Evolutionary conservation across 495 filamentous ascomycete species (phyloP), one percentile per base, ranked within the genome.

Genomic region (Ramalina intermedia): DNA sequence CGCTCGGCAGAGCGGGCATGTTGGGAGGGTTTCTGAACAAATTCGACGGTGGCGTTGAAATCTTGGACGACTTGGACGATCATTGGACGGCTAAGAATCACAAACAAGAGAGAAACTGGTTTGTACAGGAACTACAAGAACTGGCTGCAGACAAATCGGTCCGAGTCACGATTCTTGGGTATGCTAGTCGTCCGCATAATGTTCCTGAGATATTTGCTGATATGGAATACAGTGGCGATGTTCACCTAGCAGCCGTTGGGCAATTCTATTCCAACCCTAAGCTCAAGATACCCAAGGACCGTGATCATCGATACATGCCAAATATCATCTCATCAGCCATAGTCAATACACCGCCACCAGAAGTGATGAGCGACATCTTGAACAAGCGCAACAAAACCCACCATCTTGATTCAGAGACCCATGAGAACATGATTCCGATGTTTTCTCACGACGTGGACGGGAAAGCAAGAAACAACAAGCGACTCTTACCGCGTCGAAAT

Each of bases 51-150:
- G 88, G 86, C 39, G 84, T 94, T 6, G 93, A 96, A 64, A 85
- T 98, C 14, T 72, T 94, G 24, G 91, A 96, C 64, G 86, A 93
- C 60, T 69, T 93, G 9, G 84, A 88, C 55, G 91, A 98, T 62
- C 90, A 96, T 59, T 98, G 91, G 91, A 94, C 91, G 3, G 89
- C 91, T 18, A 93, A 85, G 57, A 82, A 87, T 58, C 87, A 95
- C 65, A 96, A 96, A 60, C 63, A 69, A 11, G 91, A 98, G 66
- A 77, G 91, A 27, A 84, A 80, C 54, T 83, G 82, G 68, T 74
- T 96, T 54, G 79, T 98, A 33, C 79, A 90, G 57, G 85, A 93
- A 48, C 71, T 98, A 14, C 91, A 98, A 61, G 82, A 87, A 55
- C 68, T 96, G 41, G 89, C 93, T 13, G 85, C 82, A 8, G 85